A percentile compares a stretch with the other conserved stretches of the same genome.
Conservation (phyloP, 345 rosid genomes). For the Lepidium sativum region DNA sequence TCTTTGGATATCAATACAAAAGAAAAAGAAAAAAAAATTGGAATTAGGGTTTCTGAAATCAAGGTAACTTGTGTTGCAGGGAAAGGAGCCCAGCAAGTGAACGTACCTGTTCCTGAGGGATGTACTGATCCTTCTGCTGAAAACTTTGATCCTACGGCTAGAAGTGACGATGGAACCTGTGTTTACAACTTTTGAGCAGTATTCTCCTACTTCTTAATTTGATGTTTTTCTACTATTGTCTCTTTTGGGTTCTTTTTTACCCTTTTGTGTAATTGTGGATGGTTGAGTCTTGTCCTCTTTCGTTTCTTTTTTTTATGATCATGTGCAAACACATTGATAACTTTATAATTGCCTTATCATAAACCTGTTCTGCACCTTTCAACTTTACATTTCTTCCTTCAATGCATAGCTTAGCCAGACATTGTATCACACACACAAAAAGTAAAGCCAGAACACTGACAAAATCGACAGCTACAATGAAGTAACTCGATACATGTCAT, state of each 20-base stretch:
- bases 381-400: neutral
- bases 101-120: conserved; percentile 70
- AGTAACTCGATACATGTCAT: neutral
- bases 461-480: neutral
- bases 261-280: conserved; percentile 22
- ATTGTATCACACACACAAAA: neutral
- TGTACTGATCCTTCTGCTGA: conserved; percentile 62
- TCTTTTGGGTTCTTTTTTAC: neutral
- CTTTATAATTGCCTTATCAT: conserved; percentile 14
- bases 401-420: neutral
- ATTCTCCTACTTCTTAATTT: conserved; percentile 5
- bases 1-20: neutral
- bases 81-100: conserved; percentile 73
- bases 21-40: neutral
- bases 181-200: conserved; percentile 32
- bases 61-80: conserved; percentile 39
- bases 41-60: neutral
- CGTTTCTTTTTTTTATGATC: conserved; percentile 3
- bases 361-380: neutral
- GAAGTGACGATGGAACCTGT: conserved; percentile 95
- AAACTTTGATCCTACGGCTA: conserved; percentile 86
- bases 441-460: neutral
- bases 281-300: conserved; percentile 12
- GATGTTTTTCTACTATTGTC: neutral
- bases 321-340: conserved; percentile 21